Evolutionary conservation across 106 monocot genomes (phyloP), one percentile per base, ranked within the genome.

Genomic region (Chionographis japonica): DNA sequence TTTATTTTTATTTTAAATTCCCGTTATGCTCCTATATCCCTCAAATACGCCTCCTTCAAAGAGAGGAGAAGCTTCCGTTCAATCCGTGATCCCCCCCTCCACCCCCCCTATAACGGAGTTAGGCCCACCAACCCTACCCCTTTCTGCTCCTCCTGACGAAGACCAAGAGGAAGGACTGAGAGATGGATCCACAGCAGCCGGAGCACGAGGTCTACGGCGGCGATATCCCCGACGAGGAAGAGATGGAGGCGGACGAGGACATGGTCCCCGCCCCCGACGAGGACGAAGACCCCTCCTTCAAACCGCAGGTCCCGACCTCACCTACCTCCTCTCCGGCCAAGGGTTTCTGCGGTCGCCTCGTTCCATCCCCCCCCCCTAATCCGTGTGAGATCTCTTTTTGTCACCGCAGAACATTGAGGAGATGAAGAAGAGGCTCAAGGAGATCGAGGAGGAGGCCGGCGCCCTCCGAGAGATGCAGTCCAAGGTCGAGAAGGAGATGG

Each of bases 401-500:
- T 15, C 16, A 8, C 12, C 0, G 8, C 57, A 84, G 84, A 68
- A 77, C 56, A 56, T 84, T 12, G 87, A 89, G 76, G 79, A 79
- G 40, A 82, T 85, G 88, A 89, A 79, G 74, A 79, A 65, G 72
- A 52, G 84, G 67, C 58, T 85, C 46, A 89, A 84, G 81, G 88
- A 84, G 76, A 89, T 89, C 53, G 88, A 89, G 76, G 88, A 89
- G 17, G 88, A 89, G 66, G 78, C 84, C 4, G 67, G 67, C 3
- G 88, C 81, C 12, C 78, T 89, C n/a, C 71, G 81, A 4, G 84
- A 85, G 81, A 89, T 89, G 84, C 88, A 89, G 70, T 84, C 81
- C 16, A 89, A 89, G 67, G 88, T 85, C 39, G 84, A 84, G 76
- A 89, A 89, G 76, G 88, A 89, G 64, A 89, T 89, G 88, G 68